These are phyloP conservation scores for Gentiana macrophylla DNA, from an alignment of 257 asterid genomes.

Conservation along the genomic window DNA sequence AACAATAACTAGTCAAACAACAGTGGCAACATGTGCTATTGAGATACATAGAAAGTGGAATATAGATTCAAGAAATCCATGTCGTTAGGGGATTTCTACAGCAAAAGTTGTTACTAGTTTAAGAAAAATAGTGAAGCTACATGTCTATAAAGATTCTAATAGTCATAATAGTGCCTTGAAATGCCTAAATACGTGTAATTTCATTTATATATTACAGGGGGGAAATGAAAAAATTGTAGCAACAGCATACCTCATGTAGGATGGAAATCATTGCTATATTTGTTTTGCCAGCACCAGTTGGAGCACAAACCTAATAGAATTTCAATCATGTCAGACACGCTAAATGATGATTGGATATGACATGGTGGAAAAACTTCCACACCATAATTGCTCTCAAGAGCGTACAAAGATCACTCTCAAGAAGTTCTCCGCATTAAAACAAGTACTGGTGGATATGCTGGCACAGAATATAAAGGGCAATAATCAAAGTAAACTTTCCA, in stretches of 20 bases:
- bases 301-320: conserved; percentile 84
- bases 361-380: too few relatives aligned
- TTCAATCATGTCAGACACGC: conserved; percentile 11
- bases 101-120: not conserved
- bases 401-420: conserved; percentile 33
- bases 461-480: too few relatives aligned
- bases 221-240: not conserved
- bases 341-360: too few relatives aligned
- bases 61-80: not conserved
- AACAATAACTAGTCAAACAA: too few relatives aligned
- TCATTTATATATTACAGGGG: not conserved
- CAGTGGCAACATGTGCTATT: too few relatives aligned
- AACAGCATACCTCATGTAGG: conserved; percentile 67
- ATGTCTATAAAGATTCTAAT: not conserved
- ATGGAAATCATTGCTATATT: conserved; percentile 92
- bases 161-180: not conserved
- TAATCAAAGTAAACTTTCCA: too few relatives aligned
- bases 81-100: not conserved
- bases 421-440: conserved; percentile 1
- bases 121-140: not conserved
- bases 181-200: not conserved
- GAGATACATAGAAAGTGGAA: not conserved
- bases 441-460: too few relatives aligned
- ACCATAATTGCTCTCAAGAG: too few relatives aligned
- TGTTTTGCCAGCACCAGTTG: conserved; percentile 99